Conservation (phyloP, 306 rosid species). For the Trichosanthes truncata region DNA sequence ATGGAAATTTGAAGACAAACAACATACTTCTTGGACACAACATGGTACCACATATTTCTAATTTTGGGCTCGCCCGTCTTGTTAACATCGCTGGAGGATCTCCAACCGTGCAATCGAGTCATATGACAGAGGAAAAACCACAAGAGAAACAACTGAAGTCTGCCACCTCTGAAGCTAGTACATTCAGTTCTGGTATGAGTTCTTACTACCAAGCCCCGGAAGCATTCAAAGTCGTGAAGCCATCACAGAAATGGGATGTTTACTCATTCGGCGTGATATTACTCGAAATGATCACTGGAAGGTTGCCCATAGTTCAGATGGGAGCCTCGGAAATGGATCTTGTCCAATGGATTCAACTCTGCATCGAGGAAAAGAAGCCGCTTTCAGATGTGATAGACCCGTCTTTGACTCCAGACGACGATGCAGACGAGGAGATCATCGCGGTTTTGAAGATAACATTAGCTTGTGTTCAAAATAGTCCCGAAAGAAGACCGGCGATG, state of each 20-base stretch:
- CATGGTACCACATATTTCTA: conserved; percentile 77
- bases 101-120: conserved; percentile 64
- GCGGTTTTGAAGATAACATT: conserved; percentile 80
- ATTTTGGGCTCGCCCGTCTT: conserved; percentile 94
- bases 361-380: conserved; percentile 91
- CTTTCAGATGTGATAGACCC: conserved; percentile 78
- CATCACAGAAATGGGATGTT: conserved; percentile 97
- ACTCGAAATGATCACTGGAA: conserved; percentile 77
- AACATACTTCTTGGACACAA: conserved; percentile 70
- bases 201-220: conserved; percentile 83
- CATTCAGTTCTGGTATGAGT: conserved; percentile 28
- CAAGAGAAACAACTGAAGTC: conserved; percentile 46
- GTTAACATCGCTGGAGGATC: conserved; percentile 88
- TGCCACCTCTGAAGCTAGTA: conserved; percentile 36
- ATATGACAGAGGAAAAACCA: conserved; percentile 50
- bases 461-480: conserved; percentile 76
- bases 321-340: conserved; percentile 84
- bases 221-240: conserved; percentile 76
- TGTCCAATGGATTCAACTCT: conserved; percentile 85
- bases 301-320: conserved; percentile 61
- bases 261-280: conserved; percentile 88
- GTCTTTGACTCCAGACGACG: conserved; percentile 50
- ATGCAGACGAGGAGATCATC: conserved; percentile 70
- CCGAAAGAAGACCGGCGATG: conserved; percentile 91
- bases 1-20: conserved; percentile 79